Evolutionary conservation across 495 filamentous ascomycete species (phyloP), one percentile per base, ranked within the genome.

Genomic region (Penicillium fimorum): DNA sequence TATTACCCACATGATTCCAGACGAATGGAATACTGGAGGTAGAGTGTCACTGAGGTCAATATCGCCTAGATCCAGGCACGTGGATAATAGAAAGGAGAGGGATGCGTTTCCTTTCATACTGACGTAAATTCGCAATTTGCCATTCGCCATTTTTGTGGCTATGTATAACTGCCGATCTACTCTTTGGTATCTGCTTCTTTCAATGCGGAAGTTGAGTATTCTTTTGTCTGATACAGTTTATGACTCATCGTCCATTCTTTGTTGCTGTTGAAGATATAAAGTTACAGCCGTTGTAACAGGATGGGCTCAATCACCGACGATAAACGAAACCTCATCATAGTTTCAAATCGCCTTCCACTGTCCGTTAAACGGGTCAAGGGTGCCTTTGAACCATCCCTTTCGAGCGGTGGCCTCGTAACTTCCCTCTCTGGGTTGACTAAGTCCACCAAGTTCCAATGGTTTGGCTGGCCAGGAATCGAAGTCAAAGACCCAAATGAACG

Each of bases 401-500:
- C 91, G 5, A 94, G 91, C 29, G 92, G 92, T 46, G 92, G 92
- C 9, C 83, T 96, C 10, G 92, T 96, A 51, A 93, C 88, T 20
- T 89, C 92, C 3, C 72, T 96, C 42, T 90, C 87, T 35, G 92
- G 92, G 15, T 72, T 96, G 58, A 87, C 87, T 63, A 95, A 94
- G 70, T 83, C 88, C 5, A 92, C 88, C 13, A 86, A 84, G 40
- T 96, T 96, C 72, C 84, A 86, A 59, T 96, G 92, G 92, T 95
- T 95, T 70, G 92, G 92, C 30, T 96, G 92, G 92, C 91, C 92
- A 0, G 92, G 92, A 5, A 71, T 92, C 15, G 86, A 92, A 47
- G 66, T 74, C 22, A 66, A 62, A 42, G 68, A 75, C 8, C 43
- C 30, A 2, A 52, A 51, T 27, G 74, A 84, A 4, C 75, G 76